These are phyloP conservation scores for Ascochyta viciae-villosae DNA, from an alignment of 2,329 filamentous ascomycete genomes.

Conservation along the genomic window DNA sequence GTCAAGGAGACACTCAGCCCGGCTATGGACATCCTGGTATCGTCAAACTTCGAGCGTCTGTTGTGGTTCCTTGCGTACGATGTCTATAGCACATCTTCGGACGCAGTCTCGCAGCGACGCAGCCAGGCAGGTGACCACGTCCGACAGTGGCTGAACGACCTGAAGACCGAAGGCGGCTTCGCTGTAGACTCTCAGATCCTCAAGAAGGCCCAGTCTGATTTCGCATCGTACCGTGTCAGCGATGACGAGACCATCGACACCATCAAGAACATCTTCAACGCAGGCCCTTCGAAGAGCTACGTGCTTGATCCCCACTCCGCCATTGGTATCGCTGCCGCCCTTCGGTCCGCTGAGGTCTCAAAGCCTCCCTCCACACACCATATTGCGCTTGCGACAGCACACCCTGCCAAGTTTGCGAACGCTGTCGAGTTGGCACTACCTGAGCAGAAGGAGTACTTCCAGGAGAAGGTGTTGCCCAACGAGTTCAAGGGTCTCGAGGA, in stretches of 20 bases:
- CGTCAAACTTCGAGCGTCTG: constrained; percentile 94
- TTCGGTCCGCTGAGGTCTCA: constrained; percentile 68
- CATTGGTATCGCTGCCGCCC: constrained; percentile 80
- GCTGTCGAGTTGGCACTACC: constrained; percentile 83
- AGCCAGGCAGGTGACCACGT: constrained; percentile 74
- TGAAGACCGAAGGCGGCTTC: constrained; percentile 85
- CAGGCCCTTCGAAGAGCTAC: constrained; percentile 64
- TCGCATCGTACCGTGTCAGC: constrained; percentile 77
- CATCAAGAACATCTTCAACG: constrained; percentile 57
- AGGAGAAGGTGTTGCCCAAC: constrained; percentile 76
- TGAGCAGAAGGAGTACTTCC: constrained; percentile 75
- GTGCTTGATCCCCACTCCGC: constrained; percentile 93
- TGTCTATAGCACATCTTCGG: constrained; percentile 49
- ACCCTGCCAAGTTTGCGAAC: constrained; percentile 91
- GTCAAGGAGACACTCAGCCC: constrained; percentile 92
- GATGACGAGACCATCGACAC: constrained; percentile 59
- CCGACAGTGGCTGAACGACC: constrained; percentile 74
- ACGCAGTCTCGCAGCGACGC: constrained; percentile 53
- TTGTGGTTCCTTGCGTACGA: constrained; percentile 88
- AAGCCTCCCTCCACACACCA: constrained; percentile 63
- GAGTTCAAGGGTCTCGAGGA: constrained; percentile 83
- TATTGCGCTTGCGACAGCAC: constrained; percentile 89
- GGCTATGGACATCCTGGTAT: constrained; percentile 97
- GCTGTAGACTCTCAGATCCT: constrained; percentile 78
- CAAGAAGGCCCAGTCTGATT: constrained; percentile 72